phyloP scores from a whole-genome alignment of 2,329 filamentous ascomycete species.

The Pestalotiopsis sp. region DNA sequence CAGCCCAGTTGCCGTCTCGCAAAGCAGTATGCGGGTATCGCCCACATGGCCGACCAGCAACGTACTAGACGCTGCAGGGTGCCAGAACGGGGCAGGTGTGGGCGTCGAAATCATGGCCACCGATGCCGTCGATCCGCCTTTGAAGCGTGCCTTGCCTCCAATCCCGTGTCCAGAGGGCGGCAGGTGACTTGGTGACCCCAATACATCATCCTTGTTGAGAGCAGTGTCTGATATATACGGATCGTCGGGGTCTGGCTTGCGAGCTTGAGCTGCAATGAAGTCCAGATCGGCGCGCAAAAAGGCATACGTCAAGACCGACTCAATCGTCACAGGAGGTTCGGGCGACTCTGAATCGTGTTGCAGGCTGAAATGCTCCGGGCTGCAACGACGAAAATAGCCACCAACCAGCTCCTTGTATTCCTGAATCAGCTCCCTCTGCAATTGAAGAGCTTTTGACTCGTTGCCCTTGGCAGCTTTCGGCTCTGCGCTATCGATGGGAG shows the following conservation, averaged over 20 bases:
- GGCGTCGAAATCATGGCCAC: constrained; percentile 90
- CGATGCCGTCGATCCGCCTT: constrained; percentile 91
- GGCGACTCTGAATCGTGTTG: constrained; percentile 35
- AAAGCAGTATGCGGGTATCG: constrained; percentile 89
- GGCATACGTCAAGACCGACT: constrained; percentile 84
- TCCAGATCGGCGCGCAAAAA: constrained; percentile 94
- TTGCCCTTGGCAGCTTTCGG: constrained; percentile 54
- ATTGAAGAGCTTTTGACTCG: constrained; percentile 62
- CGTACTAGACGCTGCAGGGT: constrained; percentile 82
- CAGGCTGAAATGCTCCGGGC: constrained; percentile 72
- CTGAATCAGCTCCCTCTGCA: constrained; percentile 73
- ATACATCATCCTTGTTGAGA: constrained; percentile 82
- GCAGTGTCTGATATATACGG: constrained; percentile 72
- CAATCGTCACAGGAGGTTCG: constrained; percentile 60
- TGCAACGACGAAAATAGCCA: constrained; percentile 92
- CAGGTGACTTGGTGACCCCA: constrained; percentile 61
- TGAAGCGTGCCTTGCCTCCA: constrained; percentile 78
- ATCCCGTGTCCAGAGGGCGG: constrained; percentile 64
- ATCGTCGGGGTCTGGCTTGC: constrained; percentile 76
- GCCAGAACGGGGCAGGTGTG: constrained; percentile 92
- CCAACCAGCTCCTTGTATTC: constrained; percentile 86
- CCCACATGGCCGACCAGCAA: constrained; percentile 89
- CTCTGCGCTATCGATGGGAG: constrained; percentile 39
- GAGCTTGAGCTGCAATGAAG: constrained; percentile 87
- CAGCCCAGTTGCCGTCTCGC: constrained; percentile 79